A percentile compares a stretch with the other conserved stretches of the same genome.
Evolutionary conservation across 768 basidiomycete genomes (phyloP).

Genomic region (Macrolepiota fuliginosa): DNA sequence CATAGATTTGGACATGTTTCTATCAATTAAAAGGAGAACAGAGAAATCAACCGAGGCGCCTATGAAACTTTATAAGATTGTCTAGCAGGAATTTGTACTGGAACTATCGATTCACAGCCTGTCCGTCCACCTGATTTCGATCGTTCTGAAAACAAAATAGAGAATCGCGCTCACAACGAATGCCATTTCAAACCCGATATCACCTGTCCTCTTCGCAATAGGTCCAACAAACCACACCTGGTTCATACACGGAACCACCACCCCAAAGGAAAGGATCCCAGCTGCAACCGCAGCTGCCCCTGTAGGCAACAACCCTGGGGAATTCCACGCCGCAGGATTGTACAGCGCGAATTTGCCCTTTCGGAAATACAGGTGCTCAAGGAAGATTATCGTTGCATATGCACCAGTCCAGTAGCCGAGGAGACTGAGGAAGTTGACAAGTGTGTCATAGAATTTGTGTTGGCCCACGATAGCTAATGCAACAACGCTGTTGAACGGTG

Average conservation of each 20-base stretch:
- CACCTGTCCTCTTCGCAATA: constrained; percentile 65
- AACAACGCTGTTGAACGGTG: constrained; percentile 46
- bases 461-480: constrained; percentile 76
- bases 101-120: neutral
- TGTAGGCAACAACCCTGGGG: constrained; percentile 52
- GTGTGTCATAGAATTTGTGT: constrained; percentile 66
- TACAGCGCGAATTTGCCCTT: constrained; percentile 50
- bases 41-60: too few species aligned
- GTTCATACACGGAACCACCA: constrained; percentile 67
- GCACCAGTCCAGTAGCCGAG: constrained; percentile 68
- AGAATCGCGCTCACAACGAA: constrained; percentile 51
- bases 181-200: constrained; percentile 79
- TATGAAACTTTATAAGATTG: too few species aligned
- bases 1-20: too few species aligned
- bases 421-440: constrained; percentile 74
- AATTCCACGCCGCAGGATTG: constrained; percentile 55
- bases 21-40: too few species aligned
- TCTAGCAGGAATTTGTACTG: too few species aligned
- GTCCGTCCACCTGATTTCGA: constrained; percentile 38
- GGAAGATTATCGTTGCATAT: constrained; percentile 58
- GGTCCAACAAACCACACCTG: constrained; percentile 80
- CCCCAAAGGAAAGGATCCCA: constrained; percentile 47
- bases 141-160: constrained; percentile 54
- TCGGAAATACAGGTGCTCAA: constrained; percentile 72
- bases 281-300: constrained; percentile 69